Evolutionary conservation across 2,329 filamentous ascomycete species (phyloP).

Genomic region (Colletotrichum caudatum): DNA sequence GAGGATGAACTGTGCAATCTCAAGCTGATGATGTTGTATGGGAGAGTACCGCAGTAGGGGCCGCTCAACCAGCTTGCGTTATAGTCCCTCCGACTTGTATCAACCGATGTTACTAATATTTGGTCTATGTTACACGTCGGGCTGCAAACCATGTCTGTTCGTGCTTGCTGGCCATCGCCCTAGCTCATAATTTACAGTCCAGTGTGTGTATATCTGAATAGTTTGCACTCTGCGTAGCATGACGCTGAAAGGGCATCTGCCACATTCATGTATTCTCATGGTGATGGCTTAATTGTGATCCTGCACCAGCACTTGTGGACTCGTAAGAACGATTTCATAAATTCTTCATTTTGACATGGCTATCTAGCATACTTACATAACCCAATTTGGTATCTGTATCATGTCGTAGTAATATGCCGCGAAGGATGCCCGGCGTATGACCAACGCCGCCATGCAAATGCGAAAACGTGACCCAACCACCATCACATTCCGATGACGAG

Average conservation of each 20-base stretch:
- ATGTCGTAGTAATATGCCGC: constrained; percentile 28
- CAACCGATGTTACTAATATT: neutral
- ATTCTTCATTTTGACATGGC: constrained; percentile 13
- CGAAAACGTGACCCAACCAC: constrained; percentile 1
- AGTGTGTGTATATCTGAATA: neutral
- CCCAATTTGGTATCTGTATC: constrained; percentile 38
- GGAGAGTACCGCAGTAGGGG: neutral
- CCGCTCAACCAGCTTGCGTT: neutral
- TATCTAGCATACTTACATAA: constrained; percentile 33
- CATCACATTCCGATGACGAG: neutral
- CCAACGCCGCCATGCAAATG: constrained; percentile 35
- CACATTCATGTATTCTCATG: neutral
- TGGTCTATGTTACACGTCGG: neutral
- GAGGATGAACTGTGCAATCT: neutral
- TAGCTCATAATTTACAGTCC: neutral
- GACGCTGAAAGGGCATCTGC: neutral
- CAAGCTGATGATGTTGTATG: neutral
- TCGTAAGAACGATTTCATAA: neutral
- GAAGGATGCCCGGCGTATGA: constrained; percentile 17
- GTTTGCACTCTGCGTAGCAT: no score
- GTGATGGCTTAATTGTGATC: no score
- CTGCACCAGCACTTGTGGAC: no score
- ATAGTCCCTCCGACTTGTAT: neutral
- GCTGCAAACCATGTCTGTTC: no score
- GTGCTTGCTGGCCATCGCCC: no score